Conservation (phyloP, 306 rosid species). For the Vigna trinervia region DNA sequence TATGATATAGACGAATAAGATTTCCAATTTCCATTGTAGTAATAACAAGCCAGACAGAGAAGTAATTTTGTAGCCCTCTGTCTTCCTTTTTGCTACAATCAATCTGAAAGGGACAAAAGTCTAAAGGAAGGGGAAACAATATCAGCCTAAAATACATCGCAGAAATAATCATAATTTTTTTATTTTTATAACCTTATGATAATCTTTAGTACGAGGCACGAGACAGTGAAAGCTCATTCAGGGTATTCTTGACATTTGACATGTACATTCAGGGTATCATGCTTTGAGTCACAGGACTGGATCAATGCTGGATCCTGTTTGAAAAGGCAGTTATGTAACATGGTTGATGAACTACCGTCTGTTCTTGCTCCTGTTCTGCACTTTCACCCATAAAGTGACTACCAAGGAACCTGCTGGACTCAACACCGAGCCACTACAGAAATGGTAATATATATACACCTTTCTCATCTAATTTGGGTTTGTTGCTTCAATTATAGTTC, state of each 20-base stretch:
- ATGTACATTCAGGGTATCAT: conserved; percentile 13
- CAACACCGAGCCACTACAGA: background rate
- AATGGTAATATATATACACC: conserved; percentile 22
- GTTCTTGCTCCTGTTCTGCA: conserved; percentile 31
- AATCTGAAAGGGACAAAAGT: conserved; percentile 15
- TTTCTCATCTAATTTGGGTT: conserved; percentile 26
- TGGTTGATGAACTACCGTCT: background rate
- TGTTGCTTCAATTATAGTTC: conserved; percentile 7
- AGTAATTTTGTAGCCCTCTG: conserved; percentile 17
- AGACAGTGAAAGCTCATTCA: conserved; percentile 11
- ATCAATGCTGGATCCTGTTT: background rate
- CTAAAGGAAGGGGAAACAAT: background rate
- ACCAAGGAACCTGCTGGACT: conserved; percentile 12
- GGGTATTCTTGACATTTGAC: conserved; percentile 20
- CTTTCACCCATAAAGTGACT: conserved; percentile 4
- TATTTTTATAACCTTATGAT: background rate
- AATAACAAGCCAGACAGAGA: background rate
- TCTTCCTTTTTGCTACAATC: conserved; percentile 10
- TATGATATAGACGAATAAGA: too few relatives aligned
- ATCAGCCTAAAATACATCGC: background rate
- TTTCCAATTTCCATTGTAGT: background rate
- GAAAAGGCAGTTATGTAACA: conserved; percentile 12
- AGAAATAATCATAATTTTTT: background rate
- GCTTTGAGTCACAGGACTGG: conserved; percentile 2
- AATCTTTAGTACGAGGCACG: background rate